Percentiles rank a stretch among this genome's conserved stretches.
Conservation (phyloP, 2,329 filamentous ascomycete genomes). For the Lasiodiplodia hormozganensis region DNA sequence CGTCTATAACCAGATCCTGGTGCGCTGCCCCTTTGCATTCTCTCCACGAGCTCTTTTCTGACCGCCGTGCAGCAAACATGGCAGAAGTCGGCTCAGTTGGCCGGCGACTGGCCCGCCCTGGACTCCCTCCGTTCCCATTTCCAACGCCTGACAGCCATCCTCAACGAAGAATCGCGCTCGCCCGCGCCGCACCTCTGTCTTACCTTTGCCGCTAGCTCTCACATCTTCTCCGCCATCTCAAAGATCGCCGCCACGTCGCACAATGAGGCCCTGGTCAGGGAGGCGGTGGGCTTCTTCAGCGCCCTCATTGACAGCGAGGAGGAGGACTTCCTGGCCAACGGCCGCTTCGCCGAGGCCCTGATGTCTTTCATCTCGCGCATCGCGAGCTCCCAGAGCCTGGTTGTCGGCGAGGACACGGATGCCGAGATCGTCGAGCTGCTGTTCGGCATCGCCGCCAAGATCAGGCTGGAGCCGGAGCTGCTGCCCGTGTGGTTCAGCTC, state of each 20-base stretch:
- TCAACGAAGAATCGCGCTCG: slow-evolving; percentile 87
- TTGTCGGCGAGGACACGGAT: slow-evolving; percentile 81
- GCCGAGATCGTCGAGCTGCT: slow-evolving; percentile 88
- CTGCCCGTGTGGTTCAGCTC: slow-evolving; percentile 89
- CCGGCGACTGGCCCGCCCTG: slow-evolving; percentile 59
- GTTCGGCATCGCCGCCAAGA: slow-evolving; percentile 97
- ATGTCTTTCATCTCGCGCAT: slow-evolving; percentile 86
- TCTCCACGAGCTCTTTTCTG: slow-evolving; percentile 24
- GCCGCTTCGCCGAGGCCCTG: slow-evolving; percentile 82
- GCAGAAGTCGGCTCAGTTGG: slow-evolving; percentile 61
- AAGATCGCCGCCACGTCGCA: slow-evolving; percentile 87
- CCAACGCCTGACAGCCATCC: slow-evolving; percentile 67
- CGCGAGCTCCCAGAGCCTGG: slow-evolving; percentile 73
- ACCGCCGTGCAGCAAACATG: slow-evolving; percentile 60
- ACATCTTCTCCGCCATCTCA: slow-evolving; percentile 87
- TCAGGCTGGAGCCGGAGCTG: slow-evolving; percentile 85
- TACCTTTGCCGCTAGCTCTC: slow-evolving; percentile 81
- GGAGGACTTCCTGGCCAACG: slow-evolving; percentile 89
- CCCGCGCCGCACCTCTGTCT: slow-evolving; percentile 92
- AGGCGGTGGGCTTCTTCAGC: slow-evolving; percentile 85
- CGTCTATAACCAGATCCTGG: slow-evolving; percentile 65
- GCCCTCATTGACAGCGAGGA: slow-evolving; percentile 95
- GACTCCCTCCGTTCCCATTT: slow-evolving; percentile 60
- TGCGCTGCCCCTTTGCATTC: slow-evolving; percentile 37
- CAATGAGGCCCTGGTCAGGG: slow-evolving; percentile 84